phyloP scores from a whole-genome alignment of 441 rosid genomes.

The Gossypium davidsonii region DNA sequence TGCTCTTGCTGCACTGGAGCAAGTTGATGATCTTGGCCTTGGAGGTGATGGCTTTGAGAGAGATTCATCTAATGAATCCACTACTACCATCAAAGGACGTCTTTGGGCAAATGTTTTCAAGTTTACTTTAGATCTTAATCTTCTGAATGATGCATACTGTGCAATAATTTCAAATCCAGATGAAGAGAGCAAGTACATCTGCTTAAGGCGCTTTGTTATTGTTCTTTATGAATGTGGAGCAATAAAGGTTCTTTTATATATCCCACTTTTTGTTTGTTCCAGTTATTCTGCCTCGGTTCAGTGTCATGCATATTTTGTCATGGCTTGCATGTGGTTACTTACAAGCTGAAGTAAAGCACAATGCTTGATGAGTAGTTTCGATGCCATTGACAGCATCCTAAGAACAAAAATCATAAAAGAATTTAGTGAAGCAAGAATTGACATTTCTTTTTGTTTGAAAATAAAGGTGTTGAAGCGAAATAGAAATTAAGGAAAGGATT shows the following conservation, averaged over 20 bases:
- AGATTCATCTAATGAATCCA: constrained; percentile 46
- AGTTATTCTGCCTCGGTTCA: background rate
- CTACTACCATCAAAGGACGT: constrained; percentile 60
- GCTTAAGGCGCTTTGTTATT: constrained; percentile 87
- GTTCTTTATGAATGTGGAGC: constrained; percentile 85
- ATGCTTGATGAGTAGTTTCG: background rate
- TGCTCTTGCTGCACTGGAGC: constrained; percentile 98
- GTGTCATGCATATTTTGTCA: background rate
- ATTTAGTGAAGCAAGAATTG: constrained; percentile 3
- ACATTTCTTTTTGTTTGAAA: background rate
- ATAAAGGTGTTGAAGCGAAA: background rate
- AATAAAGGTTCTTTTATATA: constrained; percentile 52
- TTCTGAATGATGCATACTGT: constrained; percentile 87
- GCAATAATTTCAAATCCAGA: constrained; percentile 97
- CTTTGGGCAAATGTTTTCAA: constrained; percentile 96
- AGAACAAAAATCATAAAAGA: background rate
- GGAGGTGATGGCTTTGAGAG: constrained; percentile 32
- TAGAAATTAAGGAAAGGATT: background rate
- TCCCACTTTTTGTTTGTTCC: background rate
- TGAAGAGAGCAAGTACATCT: constrained; percentile 90
- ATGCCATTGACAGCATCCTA: constrained; percentile 3
- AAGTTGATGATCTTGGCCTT: constrained; percentile 69
- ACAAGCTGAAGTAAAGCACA: background rate
- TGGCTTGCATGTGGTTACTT: background rate
- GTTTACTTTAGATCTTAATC: constrained; percentile 84